Evolutionary conservation across 164 flowering plant genomes (phyloP).

Genomic region (Malania oleifera): DNA sequence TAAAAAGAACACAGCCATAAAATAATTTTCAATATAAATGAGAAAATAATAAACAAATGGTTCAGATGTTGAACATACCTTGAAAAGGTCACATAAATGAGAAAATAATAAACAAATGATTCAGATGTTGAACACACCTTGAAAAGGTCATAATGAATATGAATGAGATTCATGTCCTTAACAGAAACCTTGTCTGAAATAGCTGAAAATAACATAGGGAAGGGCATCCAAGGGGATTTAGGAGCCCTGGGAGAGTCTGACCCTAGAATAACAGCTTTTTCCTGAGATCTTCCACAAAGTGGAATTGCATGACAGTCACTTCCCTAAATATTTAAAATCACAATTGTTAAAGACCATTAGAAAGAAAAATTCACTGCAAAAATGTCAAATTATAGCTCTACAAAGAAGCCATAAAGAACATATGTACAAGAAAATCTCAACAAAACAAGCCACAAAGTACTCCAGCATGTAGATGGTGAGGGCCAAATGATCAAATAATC

Average conservation of each 20-base stretch:
- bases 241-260: constrained; percentile 41
- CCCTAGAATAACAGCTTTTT: constrained; percentile 15
- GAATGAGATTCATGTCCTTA: constrained; percentile 44
- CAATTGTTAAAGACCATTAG: background rate
- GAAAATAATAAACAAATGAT: background rate
- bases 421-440: background rate
- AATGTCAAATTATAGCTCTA: background rate
- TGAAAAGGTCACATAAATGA: background rate
- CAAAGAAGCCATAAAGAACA: no score
- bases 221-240: constrained; percentile 92
- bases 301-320: constrained; percentile 10
- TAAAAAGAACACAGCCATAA: constrained; percentile 3
- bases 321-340: constrained; percentile 16
- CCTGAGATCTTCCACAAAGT: constrained; percentile 18
- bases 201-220: constrained; percentile 69
- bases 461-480: no score
- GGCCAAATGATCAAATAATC: no score
- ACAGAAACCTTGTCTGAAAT: constrained; percentile 46
- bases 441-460: background rate
- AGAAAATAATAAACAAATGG: background rate
- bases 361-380: background rate
- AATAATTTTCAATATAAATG: no score
- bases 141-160: constrained; percentile 40
- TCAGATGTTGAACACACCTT: constrained; percentile 32
- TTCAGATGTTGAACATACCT: background rate